These are phyloP conservation scores for Salix caprea DNA, from an alignment of 345 rosid genomes.

Conservation along the genomic window DNA sequence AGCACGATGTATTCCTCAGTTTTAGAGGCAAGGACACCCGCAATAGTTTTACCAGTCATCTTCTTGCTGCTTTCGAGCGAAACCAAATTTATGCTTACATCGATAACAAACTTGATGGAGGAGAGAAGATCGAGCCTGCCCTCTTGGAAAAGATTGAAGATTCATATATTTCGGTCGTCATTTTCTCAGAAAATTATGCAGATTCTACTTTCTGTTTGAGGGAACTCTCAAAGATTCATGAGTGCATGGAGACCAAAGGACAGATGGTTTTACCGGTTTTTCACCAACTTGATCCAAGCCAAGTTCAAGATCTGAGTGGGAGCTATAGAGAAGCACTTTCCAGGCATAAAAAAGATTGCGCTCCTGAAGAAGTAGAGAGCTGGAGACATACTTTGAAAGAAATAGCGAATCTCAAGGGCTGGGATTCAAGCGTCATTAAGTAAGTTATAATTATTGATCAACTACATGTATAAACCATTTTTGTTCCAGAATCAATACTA, in stretches of 20 bases:
- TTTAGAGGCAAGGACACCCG: slow-evolving; percentile 1
- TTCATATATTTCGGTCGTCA: background rate
- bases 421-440: background rate
- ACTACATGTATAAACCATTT: too few species aligned
- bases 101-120: background rate
- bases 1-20: background rate
- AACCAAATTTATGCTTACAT: background rate
- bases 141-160: background rate
- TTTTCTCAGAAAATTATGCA: background rate
- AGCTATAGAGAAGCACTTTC: background rate
- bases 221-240: background rate
- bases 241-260: background rate
- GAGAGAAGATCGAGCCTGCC: slow-evolving; percentile 5
- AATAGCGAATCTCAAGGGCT: background rate
- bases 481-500: too few species aligned
- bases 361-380: background rate
- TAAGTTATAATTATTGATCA: background rate
- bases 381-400: background rate
- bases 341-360: too few species aligned
- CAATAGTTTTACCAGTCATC: background rate
- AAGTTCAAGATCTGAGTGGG: background rate
- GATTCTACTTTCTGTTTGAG: background rate
- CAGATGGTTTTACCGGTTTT: background rate
- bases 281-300: background rate
- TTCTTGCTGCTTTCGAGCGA: background rate